phyloP scores from a whole-genome alignment of 2,329 filamentous ascomycete genomes.

The Diaporthe australafricana region DNA sequence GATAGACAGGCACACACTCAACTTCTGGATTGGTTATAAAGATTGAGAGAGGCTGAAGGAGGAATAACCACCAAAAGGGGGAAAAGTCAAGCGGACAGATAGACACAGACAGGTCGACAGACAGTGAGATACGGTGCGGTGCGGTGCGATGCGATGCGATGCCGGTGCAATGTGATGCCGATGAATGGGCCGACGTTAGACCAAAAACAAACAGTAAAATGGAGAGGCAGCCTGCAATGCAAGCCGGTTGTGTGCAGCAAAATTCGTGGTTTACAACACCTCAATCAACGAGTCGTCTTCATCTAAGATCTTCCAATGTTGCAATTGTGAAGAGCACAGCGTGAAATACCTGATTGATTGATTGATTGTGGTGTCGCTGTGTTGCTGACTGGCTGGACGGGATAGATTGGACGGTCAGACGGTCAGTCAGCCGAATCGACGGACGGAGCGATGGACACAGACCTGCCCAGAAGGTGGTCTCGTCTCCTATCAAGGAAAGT shows the following conservation, averaged over 20 bases:
- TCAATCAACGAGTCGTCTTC: not conserved
- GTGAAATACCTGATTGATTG: not conserved
- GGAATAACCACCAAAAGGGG: too few relatives aligned
- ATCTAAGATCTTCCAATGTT: not conserved
- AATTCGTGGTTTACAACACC: not conserved
- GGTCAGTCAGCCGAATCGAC: not conserved
- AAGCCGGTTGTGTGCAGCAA: slow-evolving; percentile 1
- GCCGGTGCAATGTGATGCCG: too few relatives aligned
- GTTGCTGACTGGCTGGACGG: not conserved
- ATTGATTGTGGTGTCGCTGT: not conserved
- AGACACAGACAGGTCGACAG: not conserved
- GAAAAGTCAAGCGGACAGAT: not conserved
- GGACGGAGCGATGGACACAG: not conserved
- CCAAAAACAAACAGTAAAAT: not conserved
- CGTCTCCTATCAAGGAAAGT: slow-evolving; percentile 11
- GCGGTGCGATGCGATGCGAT: not conserved
- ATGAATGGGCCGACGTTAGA: slow-evolving; percentile 6
- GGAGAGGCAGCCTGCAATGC: slow-evolving; percentile 9
- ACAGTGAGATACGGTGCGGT: too few relatives aligned
- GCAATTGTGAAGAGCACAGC: slow-evolving; percentile 8
- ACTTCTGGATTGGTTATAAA: not conserved
- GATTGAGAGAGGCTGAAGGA: not conserved
- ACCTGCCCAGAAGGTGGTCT: not conserved
- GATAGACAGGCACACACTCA: not conserved
- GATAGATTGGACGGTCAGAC: not conserved